phyloP scores from a whole-genome alignment of 2,329 filamentous ascomycete species.

The Colletotrichum orchidophilum region DNA sequence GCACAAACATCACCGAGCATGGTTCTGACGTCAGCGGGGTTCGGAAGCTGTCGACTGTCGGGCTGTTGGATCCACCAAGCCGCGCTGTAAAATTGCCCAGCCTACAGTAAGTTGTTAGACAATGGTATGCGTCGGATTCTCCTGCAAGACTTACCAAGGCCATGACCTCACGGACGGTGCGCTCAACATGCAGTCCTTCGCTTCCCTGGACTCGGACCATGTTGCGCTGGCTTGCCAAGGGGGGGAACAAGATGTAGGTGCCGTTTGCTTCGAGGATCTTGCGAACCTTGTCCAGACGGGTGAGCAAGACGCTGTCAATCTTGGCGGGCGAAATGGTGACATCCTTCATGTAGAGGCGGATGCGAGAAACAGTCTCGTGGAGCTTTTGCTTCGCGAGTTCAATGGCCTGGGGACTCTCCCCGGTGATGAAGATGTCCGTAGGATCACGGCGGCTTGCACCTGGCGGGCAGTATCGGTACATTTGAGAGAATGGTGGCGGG shows the following conservation, averaged over 20 bases:
- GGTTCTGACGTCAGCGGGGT: slow-evolving; percentile 79
- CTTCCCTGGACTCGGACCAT: slow-evolving; percentile 91
- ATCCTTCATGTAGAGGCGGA: slow-evolving; percentile 90
- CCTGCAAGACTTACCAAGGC: slow-evolving; percentile 71
- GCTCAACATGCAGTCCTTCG: slow-evolving; percentile 92
- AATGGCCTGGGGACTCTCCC: slow-evolving; percentile 85
- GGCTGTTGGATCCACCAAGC: slow-evolving; percentile 77
- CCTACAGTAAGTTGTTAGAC: slow-evolving; percentile 58
- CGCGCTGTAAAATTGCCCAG: slow-evolving; percentile 96
- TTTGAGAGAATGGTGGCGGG: slow-evolving; percentile 89
- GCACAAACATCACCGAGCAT: slow-evolving; percentile 97
- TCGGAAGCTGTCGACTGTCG: slow-evolving; percentile 59
- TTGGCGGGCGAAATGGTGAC: slow-evolving; percentile 90
- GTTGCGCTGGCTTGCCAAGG: slow-evolving; percentile 84
- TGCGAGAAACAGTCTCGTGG: slow-evolving; percentile 82
- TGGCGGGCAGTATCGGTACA: slow-evolving; percentile 89
- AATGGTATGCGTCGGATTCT: slow-evolving; percentile 22
- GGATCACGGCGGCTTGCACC: slow-evolving; percentile 85
- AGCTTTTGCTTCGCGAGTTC: slow-evolving; percentile 90
- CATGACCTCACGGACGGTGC: slow-evolving; percentile 96
- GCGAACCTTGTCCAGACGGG: slow-evolving; percentile 92
- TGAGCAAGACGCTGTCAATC: slow-evolving; percentile 92
- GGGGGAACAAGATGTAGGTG: slow-evolving; percentile 92
- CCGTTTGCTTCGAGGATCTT: slow-evolving; percentile 98
- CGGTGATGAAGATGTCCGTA: slow-evolving; percentile 94